Percentiles rank a stretch among this genome's conserved stretches.
These are phyloP conservation scores for Elaeis guineensis DNA, from an alignment of 176 grass and related monocot species.

Conservation along the genomic window DNA sequence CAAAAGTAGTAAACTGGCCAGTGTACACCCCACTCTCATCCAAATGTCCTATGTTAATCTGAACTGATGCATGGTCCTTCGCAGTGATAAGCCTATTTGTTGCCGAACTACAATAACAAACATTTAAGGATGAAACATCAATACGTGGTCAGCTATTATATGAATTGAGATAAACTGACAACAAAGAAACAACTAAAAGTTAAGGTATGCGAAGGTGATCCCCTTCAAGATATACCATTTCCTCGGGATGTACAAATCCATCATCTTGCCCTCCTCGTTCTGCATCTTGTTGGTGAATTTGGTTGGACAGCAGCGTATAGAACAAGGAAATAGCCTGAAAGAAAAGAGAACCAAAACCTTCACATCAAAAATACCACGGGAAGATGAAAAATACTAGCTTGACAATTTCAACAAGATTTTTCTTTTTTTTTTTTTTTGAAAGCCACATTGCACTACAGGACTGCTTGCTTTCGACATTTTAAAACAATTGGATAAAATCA, in stretches of 20 bases:
- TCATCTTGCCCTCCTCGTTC: conserved; percentile 11
- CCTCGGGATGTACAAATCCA: conserved; percentile 11
- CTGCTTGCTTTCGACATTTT: too few relatives aligned
- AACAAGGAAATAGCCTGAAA: too few relatives aligned
- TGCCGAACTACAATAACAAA: conserved; percentile 5
- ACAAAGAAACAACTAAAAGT: neutral
- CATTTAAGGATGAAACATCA: neutral
- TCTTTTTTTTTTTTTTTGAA: too few relatives aligned
- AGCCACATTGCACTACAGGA: too few relatives aligned
- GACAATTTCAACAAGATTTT: too few relatives aligned
- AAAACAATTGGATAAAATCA: too few relatives aligned
- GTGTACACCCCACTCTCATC: conserved; percentile 5
- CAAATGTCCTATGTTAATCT: conserved; percentile 11
- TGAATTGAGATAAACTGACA: neutral
- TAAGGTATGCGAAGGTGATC: too few relatives aligned
- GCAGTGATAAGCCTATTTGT: conserved; percentile 13
- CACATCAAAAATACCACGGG: too few relatives aligned
- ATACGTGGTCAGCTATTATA: too few relatives aligned
- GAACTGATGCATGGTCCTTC: conserved; percentile 9
- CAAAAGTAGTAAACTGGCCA: conserved; percentile 5
- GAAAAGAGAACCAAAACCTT: too few relatives aligned
- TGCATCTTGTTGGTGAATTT: conserved; percentile 3
- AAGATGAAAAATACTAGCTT: too few relatives aligned
- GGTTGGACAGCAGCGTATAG: too few relatives aligned
- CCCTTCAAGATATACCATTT: neutral